Conservation (phyloP, 805 yeast genomes). For the Wickerhamomyces canadensis region DNA sequence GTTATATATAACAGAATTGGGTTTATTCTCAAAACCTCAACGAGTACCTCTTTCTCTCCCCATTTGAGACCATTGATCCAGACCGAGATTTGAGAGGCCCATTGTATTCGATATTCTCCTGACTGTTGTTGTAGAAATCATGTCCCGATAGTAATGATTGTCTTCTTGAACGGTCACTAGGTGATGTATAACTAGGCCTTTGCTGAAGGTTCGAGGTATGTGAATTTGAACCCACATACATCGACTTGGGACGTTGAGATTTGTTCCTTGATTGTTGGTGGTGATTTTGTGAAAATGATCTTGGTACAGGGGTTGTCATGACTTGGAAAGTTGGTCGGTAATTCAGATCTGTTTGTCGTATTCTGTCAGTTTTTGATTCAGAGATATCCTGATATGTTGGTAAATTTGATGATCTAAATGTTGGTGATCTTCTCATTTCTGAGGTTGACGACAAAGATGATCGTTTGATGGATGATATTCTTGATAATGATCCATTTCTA, state of each 20-base stretch:
- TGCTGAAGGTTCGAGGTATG: background rate
- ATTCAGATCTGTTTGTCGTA: too few species aligned
- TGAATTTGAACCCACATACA: slow-evolving; percentile 5
- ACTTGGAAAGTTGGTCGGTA: slow-evolving; percentile 3
- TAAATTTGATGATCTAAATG: slow-evolving; percentile 5
- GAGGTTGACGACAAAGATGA: background rate
- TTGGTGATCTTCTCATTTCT: slow-evolving; percentile 5
- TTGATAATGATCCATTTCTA: background rate
- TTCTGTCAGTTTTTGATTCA: background rate
- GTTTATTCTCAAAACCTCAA: slow-evolving; percentile 17
- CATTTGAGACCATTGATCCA: background rate
- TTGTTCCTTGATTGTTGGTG: background rate
- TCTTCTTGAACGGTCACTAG: background rate
- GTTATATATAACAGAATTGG: too few species aligned
- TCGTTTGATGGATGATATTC: background rate
- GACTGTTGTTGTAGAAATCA: background rate
- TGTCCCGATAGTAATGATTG: background rate
- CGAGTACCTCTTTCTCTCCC: slow-evolving; percentile 17
- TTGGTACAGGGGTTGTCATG: slow-evolving; percentile 10
- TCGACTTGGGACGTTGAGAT: slow-evolving; percentile 3
- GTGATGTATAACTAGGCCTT: background rate
- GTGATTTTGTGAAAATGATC: slow-evolving; percentile 9
- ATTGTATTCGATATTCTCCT: background rate
- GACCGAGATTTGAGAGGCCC: background rate
- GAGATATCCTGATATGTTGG: slow-evolving; percentile 5